Conservation (phyloP, 495 filamentous ascomycete genomes). For the Podospora australis region DNA sequence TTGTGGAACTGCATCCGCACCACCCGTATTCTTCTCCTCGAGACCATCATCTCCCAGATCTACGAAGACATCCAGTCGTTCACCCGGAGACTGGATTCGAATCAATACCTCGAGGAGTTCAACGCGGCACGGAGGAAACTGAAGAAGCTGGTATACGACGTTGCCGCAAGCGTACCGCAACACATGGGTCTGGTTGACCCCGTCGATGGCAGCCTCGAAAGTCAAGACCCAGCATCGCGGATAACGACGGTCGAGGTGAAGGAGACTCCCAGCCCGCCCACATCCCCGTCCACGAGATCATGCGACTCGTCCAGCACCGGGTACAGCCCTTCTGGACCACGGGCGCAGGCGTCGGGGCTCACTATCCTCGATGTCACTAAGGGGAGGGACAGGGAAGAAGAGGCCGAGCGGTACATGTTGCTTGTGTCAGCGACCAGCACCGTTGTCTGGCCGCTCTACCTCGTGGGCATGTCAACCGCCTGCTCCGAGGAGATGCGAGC, state of each 20-base stretch:
- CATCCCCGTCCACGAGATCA: slow-evolving; percentile 19
- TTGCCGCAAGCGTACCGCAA: slow-evolving; percentile 44
- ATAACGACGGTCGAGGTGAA: slow-evolving; percentile 29
- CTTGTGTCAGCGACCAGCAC: slow-evolving; percentile 32
- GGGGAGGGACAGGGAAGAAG: slow-evolving; percentile 19
- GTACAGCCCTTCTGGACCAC: slow-evolving; percentile 6
- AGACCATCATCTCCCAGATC: slow-evolving; percentile 41
- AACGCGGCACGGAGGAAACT: slow-evolving; percentile 27
- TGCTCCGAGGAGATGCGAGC: slow-evolving; percentile 23
- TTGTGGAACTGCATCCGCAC: slow-evolving; percentile 53
- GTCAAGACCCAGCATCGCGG: slow-evolving; percentile 12
- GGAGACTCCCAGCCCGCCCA: slow-evolving; percentile 23
- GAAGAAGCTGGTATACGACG: slow-evolving; percentile 31
- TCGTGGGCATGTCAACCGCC: slow-evolving; percentile 31
- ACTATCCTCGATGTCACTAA: slow-evolving; percentile 28
- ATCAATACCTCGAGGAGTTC: slow-evolving; percentile 19
- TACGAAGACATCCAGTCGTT: slow-evolving; percentile 14
- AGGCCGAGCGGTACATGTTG: slow-evolving; percentile 28
- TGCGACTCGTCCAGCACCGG: slow-evolving; percentile 18
- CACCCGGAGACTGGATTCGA: slow-evolving; percentile 5
- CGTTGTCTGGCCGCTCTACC: slow-evolving; percentile 34
- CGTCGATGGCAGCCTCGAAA: slow-evolving; percentile 18
- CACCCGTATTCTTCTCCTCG: slow-evolving; percentile 51
- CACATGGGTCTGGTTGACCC: slow-evolving; percentile 32
- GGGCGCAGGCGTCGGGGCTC: slow-evolving; percentile 13